Evolutionary conservation across 306 rosid genomes (phyloP).

Genomic region (Trifolium repens): DNA sequence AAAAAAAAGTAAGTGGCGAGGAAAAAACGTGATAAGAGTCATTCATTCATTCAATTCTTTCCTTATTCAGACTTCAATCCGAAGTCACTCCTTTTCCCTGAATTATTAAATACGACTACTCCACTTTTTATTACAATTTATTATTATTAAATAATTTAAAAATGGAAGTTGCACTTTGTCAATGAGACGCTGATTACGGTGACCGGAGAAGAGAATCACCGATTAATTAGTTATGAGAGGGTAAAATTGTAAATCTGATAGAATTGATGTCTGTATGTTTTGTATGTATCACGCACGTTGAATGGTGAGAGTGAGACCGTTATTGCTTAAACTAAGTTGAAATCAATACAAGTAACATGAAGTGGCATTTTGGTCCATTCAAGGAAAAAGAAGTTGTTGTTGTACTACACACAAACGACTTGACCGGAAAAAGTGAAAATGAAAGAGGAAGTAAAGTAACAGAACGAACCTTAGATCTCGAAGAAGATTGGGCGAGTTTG

Average conservation of each 20-base stretch:
- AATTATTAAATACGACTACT: not conserved
- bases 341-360: not conserved
- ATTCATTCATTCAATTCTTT: too few relatives aligned
- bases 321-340: too few relatives aligned
- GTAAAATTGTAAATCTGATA: slow-evolving; percentile 33
- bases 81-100: slow-evolving; percentile 49
- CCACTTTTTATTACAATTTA: not conserved
- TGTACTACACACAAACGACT: too few relatives aligned
- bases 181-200: too few relatives aligned
- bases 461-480: slow-evolving; percentile 80
- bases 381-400: not conserved
- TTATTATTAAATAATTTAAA: not conserved
- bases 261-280: too few relatives aligned
- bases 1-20: slow-evolving; percentile 26
- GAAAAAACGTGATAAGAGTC: slow-evolving; percentile 49
- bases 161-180: not conserved
- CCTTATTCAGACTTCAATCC: slow-evolving; percentile 41
- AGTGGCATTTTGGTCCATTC: not conserved
- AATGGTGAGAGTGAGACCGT: too few relatives aligned
- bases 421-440: not conserved
- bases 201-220: slow-evolving; percentile 33
- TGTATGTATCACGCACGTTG: too few relatives aligned
- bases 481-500: slow-evolving; percentile 32
- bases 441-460: not conserved
- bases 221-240: not conserved